Evolutionary conservation across 495 filamentous ascomycete species (phyloP).

Genomic region (Penicillium bialowiezense): DNA sequence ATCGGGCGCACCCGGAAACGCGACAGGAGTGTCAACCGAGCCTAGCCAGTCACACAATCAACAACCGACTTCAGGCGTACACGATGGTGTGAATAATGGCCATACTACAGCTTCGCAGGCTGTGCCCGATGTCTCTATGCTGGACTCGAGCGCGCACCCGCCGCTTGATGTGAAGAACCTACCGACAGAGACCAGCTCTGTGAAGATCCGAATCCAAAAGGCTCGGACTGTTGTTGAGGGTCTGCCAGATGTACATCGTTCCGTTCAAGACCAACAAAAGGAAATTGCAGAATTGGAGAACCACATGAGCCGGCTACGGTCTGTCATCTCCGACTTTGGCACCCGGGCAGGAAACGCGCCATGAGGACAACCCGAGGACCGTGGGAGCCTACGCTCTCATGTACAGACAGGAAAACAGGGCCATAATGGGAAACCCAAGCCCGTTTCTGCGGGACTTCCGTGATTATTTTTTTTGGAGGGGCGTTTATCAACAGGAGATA

Average conservation of each 20-base stretch:
- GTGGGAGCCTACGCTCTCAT: background rate
- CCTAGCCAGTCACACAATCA: conserved; percentile 29
- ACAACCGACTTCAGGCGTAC: conserved; percentile 20
- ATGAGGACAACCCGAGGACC: background rate
- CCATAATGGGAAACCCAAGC: background rate
- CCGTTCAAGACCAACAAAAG: conserved; percentile 71
- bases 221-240: conserved; percentile 64
- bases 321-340: conserved; percentile 50
- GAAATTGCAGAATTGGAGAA: conserved; percentile 78
- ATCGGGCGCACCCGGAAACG: conserved; percentile 22
- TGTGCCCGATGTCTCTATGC: conserved; percentile 22
- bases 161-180: conserved; percentile 75
- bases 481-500: conserved; percentile 24
- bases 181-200: conserved; percentile 63
- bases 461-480: background rate
- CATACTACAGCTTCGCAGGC: conserved; percentile 18
- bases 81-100: conserved; percentile 17
- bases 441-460: background rate
- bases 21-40: conserved; percentile 16
- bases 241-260: conserved; percentile 72
- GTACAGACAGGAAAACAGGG: background rate
- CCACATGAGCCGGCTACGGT: conserved; percentile 56
- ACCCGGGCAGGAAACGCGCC: conserved; percentile 22
- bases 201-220: conserved; percentile 78
- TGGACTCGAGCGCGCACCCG: conserved; percentile 33